These are phyloP conservation scores for Mortierella polycephala DNA, from an alignment of 371 early-diverging fungal species.

Conservation along the genomic window DNA sequence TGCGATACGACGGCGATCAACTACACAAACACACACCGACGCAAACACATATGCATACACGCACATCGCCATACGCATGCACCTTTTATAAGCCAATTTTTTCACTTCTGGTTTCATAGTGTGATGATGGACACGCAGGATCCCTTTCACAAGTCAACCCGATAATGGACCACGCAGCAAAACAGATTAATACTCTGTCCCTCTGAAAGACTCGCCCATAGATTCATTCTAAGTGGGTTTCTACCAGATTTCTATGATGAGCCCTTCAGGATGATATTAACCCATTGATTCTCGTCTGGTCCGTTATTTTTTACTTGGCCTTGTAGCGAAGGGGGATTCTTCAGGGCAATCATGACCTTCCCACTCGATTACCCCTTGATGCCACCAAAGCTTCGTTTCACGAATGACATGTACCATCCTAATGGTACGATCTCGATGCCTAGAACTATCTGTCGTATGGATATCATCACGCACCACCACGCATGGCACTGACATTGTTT, in stretches of 20 bases:
- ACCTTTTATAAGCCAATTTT: no score
- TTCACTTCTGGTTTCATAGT: no score
- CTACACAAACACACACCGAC: no score
- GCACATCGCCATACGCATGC: no score
- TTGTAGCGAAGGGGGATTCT: constrained; percentile 89
- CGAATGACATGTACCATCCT: constrained; percentile 85
- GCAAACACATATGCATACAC: no score
- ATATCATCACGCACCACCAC: not conserved
- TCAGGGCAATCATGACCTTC: constrained; percentile 87
- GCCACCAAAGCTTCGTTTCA: constrained; percentile 90
- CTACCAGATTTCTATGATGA: not conserved
- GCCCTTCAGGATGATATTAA: not conserved
- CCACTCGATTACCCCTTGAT: constrained; percentile 82
- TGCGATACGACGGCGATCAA: no score
- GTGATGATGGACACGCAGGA: no score
- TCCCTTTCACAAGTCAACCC: no score
- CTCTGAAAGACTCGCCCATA: no score
- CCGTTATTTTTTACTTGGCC: not conserved
- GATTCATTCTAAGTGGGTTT: no score
- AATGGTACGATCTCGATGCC: constrained; percentile 65
- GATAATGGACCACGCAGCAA: no score
- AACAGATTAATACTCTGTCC: no score
- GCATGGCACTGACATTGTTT: not conserved
- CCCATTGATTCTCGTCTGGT: not conserved
- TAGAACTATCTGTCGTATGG: not conserved